Percentiles rank a stretch among this genome's conserved stretches.
Evolutionary conservation across 208 protist genomes (phyloP).

Genomic region (Balamuthia mandrillaris): DNA sequence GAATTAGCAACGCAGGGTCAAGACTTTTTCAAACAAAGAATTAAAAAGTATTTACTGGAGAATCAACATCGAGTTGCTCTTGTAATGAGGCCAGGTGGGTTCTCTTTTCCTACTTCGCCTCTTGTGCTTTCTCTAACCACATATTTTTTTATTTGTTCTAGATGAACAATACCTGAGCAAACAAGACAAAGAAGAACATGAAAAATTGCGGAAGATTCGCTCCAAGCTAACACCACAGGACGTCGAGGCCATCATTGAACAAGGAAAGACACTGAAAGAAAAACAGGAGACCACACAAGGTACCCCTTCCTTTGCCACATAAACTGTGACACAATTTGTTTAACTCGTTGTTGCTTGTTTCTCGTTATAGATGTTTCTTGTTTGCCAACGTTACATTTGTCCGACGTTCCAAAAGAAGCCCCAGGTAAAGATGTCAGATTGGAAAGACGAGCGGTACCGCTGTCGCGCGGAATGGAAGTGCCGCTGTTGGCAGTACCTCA

Average conservation of each 20-base stretch:
- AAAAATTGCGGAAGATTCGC: background rate
- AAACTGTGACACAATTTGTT: background rate
- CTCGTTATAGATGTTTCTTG: background rate
- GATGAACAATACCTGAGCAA: constrained; percentile 42
- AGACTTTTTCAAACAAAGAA: constrained; percentile 10
- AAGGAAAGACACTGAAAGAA: constrained; percentile 17
- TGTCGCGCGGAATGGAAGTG: background rate
- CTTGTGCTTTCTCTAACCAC: background rate
- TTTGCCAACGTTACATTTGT: constrained; percentile 11
- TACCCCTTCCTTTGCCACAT: background rate
- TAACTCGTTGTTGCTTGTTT: background rate
- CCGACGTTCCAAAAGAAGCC: constrained; percentile 10
- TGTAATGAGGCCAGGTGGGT: constrained; percentile 29
- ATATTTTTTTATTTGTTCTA: background rate
- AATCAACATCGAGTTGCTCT: constrained; percentile 22
- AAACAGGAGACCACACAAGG: constrained; percentile 6
- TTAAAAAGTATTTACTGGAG: constrained; percentile 26
- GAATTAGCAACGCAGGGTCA: constrained; percentile 16
- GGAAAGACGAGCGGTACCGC: background rate
- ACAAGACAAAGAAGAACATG: constrained; percentile 26
- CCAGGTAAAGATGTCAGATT: background rate
- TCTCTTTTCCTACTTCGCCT: background rate
- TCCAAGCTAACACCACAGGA: background rate
- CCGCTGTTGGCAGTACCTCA: constrained; percentile 13
- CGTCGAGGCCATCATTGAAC: constrained; percentile 19